Evolutionary conservation across 805 yeast genomes (phyloP).

Genomic region (Candida ponderosae): DNA sequence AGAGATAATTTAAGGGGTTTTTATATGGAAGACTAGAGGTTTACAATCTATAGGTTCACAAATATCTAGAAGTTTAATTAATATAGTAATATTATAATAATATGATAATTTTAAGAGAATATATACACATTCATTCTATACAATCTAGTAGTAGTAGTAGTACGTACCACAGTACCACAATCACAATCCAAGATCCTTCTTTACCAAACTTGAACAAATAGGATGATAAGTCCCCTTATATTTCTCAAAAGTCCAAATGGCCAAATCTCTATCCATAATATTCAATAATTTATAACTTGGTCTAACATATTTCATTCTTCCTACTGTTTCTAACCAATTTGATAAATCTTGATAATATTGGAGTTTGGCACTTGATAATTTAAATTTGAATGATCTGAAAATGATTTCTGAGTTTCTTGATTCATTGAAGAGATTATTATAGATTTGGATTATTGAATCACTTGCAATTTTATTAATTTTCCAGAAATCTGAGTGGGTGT

Average conservation of each 20-base stretch:
- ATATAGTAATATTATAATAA: too few relatives aligned
- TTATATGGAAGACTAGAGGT: too few relatives aligned
- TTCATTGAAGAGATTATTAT: constrained; percentile 33
- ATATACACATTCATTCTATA: too few relatives aligned
- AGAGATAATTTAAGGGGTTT: too few relatives aligned
- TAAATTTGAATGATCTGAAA: constrained; percentile 68
- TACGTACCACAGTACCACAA: too few relatives aligned
- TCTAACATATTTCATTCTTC: constrained; percentile 91
- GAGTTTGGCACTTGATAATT: constrained; percentile 44
- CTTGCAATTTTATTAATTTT: constrained; percentile 24
- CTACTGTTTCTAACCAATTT: constrained; percentile 84
- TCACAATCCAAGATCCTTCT: constrained; percentile 60
- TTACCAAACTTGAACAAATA: constrained; percentile 75
- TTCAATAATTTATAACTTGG: constrained; percentile 71
- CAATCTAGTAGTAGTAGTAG: too few relatives aligned
- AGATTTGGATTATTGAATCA: constrained; percentile 26
- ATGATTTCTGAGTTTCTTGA: constrained; percentile 76
- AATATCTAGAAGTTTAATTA: too few relatives aligned
- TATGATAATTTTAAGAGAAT: too few relatives aligned
- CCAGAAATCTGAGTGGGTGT: constrained; percentile 33
- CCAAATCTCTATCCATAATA: constrained; percentile 56
- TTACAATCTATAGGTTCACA: too few relatives aligned
- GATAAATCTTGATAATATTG: constrained; percentile 49
- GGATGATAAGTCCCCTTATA: constrained; percentile 68
- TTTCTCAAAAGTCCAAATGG: constrained; percentile 55